These are phyloP conservation scores for Cordyceps fumosorosea DNA, from an alignment of 2,329 filamentous ascomycete species.

Conservation along the genomic window DNA sequence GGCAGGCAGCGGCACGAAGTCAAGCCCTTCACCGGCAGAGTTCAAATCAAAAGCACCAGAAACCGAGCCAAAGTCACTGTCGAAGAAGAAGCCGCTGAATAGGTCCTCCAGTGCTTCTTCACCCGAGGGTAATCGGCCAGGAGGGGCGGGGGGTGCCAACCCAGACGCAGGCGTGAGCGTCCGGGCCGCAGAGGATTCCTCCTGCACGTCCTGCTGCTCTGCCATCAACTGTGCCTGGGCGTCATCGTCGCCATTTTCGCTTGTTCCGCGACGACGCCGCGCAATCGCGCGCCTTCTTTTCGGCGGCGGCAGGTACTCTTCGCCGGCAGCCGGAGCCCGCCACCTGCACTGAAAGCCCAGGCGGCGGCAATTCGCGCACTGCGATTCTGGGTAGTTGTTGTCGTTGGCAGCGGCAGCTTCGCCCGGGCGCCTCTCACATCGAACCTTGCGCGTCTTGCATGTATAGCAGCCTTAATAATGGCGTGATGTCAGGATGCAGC, in stretches of 20 bases:
- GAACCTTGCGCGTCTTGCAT: conserved; percentile 3
- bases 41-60: conserved; percentile 12
- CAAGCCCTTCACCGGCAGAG: conserved; percentile 14
- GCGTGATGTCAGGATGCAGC: background rate
- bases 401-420: background rate
- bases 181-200: too few relatives aligned
- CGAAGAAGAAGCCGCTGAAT: background rate
- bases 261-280: background rate
- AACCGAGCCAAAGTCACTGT: conserved; percentile 1
- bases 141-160: too few relatives aligned
- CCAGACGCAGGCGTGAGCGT: too few relatives aligned
- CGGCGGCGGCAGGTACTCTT: conserved; percentile 13
- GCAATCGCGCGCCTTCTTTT: conserved; percentile 13
- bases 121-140: background rate
- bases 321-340: conserved; percentile 12
- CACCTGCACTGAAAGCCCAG: conserved; percentile 17
- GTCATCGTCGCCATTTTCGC: background rate
- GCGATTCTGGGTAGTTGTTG: background rate
- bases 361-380: conserved; percentile 15
- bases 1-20: conserved; percentile 15
- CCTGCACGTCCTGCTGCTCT: too few relatives aligned
- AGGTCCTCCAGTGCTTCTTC: background rate
- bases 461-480: conserved; percentile 4
- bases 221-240: too few relatives aligned
- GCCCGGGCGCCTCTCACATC: background rate